Evolutionary conservation across 768 basidiomycete species (phyloP).

Genomic region (Phlegmacium glaucopus): DNA sequence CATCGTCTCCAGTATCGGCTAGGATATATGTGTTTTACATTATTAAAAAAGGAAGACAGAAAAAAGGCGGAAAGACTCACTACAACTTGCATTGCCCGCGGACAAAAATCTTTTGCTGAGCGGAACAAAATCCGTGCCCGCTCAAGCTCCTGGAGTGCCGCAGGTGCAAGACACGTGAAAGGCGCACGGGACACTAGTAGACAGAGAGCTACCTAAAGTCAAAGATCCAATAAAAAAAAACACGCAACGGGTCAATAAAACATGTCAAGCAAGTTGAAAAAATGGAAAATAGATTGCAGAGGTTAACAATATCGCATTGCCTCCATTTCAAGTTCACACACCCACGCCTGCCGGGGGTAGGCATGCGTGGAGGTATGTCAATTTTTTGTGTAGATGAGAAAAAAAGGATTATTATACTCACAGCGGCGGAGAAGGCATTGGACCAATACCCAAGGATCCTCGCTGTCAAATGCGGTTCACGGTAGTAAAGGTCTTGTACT

Average conservation of each 20-base stretch:
- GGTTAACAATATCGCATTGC: too few relatives aligned
- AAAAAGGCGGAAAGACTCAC: constrained; percentile 27
- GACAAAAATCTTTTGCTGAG: constrained; percentile 41
- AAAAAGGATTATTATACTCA: constrained; percentile 23
- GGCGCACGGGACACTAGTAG: constrained; percentile 61
- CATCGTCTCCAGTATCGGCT: constrained; percentile 49
- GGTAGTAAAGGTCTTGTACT: constrained; percentile 50
- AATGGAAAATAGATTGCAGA: too few relatives aligned
- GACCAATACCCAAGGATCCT: constrained; percentile 52
- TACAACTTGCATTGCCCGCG: constrained; percentile 42
- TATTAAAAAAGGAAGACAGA: background rate
- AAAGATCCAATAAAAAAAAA: too few relatives aligned
- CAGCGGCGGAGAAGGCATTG: constrained; percentile 50
- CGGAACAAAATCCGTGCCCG: constrained; percentile 43
- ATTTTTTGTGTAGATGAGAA: background rate
- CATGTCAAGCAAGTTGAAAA: too few relatives aligned
- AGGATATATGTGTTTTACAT: constrained; percentile 1
- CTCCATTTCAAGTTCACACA: too few relatives aligned
- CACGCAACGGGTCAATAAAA: too few relatives aligned
- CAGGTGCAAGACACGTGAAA: constrained; percentile 60
- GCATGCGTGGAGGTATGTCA: background rate
- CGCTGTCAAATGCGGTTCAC: constrained; percentile 57
- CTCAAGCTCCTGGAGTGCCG: constrained; percentile 60
- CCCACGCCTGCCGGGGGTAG: too few relatives aligned
- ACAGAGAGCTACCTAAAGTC: constrained; percentile 43